Evolutionary conservation across 2,329 filamentous ascomycete genomes (phyloP).

Genomic region (Aspergillus novofumigatus): DNA sequence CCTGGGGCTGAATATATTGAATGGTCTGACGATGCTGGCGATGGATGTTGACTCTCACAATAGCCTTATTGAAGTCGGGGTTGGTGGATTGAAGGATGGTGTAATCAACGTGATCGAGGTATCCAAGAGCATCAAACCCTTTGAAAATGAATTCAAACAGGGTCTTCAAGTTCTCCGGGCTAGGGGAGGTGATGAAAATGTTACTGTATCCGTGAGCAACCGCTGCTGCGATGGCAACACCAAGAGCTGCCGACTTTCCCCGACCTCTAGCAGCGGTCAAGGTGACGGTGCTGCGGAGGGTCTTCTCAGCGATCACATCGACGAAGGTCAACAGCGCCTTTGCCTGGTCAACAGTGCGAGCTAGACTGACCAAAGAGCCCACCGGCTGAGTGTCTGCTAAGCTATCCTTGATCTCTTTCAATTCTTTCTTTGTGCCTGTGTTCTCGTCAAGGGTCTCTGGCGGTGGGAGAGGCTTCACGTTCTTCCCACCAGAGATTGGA

Average conservation of each 20-base stretch:
- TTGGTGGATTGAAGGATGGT: constrained; percentile 98
- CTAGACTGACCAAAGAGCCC: constrained; percentile 75
- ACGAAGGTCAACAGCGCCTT: constrained; percentile 96
- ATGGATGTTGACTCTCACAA: constrained; percentile 94
- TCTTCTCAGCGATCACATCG: constrained; percentile 95
- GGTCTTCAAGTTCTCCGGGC: constrained; percentile 96
- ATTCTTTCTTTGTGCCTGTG: constrained; percentile 66
- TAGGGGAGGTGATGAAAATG: constrained; percentile 97
- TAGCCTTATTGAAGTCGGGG: constrained; percentile 97
- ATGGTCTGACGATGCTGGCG: constrained; percentile 94
- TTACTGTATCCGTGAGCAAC: constrained; percentile 97
- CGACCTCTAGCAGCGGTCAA: constrained; percentile 90
- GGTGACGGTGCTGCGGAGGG: constrained; percentile 85
- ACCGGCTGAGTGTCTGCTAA: constrained; percentile 81
- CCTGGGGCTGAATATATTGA: constrained; percentile 95
- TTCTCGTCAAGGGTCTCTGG: constrained; percentile 69
- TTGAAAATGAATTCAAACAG: constrained; percentile 98
- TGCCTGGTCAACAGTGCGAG: constrained; percentile 89
- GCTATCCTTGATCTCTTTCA: constrained; percentile 82
- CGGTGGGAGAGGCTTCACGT: constrained; percentile 75
- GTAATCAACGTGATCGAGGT: constrained; percentile 94
- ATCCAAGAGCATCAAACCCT: constrained; percentile 89
- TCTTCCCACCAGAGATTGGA: constrained; percentile 92
- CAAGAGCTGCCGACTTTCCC: constrained; percentile 93
- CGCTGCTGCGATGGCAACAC: constrained; percentile 88